Conservation (phyloP, 2,329 filamentous ascomycete genomes). For the Colletotrichum nymphaeae region DNA sequence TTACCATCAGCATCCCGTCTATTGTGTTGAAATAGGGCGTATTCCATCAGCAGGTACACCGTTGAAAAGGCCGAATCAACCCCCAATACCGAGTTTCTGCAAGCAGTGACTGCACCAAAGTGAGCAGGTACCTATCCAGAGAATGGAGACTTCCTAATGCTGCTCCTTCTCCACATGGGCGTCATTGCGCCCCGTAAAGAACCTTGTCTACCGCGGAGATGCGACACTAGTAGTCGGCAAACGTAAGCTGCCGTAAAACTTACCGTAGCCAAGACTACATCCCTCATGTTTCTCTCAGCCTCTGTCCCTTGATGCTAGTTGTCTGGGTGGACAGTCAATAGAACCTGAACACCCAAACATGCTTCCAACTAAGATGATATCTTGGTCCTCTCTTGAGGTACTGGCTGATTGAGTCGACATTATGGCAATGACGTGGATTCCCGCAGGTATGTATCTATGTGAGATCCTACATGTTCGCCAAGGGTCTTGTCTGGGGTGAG, state of each 20-base stretch:
- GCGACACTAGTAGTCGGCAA: slow-evolving; percentile 19
- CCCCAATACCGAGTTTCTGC: neutral
- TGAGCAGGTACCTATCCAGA: neutral
- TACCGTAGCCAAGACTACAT: slow-evolving; percentile 12
- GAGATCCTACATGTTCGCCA: neutral
- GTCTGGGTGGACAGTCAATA: no score
- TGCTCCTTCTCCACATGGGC: slow-evolving; percentile 16
- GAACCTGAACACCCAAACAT: neutral
- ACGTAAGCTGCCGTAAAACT: slow-evolving; percentile 7
- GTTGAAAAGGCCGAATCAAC: neutral
- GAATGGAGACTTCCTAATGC: neutral
- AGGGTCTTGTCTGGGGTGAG: neutral
- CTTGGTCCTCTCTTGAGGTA: neutral
- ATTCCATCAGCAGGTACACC: neutral
- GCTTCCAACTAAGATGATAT: neutral
- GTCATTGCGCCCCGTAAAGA: slow-evolving; percentile 27
- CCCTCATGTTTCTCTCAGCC: neutral
- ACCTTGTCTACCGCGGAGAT: slow-evolving; percentile 1
- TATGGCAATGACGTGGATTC: neutral
- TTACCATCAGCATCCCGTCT: neutral
- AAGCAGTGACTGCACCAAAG: neutral
- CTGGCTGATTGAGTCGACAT: neutral
- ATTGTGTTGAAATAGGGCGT: neutral
- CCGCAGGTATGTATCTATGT: neutral
- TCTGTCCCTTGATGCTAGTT: neutral